Conservation (phyloP, 352 stramenopile species). For the Phytophthora pini region DNA sequence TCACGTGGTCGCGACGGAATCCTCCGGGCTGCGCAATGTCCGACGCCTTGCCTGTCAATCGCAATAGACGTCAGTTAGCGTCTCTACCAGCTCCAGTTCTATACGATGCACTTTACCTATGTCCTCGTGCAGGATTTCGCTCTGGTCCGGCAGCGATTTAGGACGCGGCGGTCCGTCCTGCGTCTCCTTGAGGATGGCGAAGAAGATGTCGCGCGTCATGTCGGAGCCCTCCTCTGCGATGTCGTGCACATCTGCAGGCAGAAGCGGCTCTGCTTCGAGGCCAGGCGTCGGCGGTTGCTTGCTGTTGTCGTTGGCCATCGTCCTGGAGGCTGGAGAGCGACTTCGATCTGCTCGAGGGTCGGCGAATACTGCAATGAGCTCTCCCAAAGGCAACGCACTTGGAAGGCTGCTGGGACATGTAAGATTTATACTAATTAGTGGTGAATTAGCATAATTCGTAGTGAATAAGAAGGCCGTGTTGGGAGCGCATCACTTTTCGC, state of each 20-base stretch:
- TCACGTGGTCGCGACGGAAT: slow-evolving; percentile 65
- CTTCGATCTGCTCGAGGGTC: slow-evolving; percentile 13
- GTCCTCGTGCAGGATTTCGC: slow-evolving; percentile 64
- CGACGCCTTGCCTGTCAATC: slow-evolving; percentile 49
- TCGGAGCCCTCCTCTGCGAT: slow-evolving; percentile 66
- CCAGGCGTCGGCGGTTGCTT: slow-evolving; percentile 10
- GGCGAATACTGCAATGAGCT: slow-evolving; percentile 22
- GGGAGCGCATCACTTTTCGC: slow-evolving; percentile 12
- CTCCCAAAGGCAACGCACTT: slow-evolving; percentile 4
- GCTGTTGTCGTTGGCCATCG: slow-evolving; percentile 16
- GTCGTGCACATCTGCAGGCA: slow-evolving; percentile 53
- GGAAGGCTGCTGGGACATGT: neutral
- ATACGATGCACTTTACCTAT: slow-evolving; percentile 32
- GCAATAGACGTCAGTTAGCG: slow-evolving; percentile 2
- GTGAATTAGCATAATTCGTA: neutral
- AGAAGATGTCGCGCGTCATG: slow-evolving; percentile 76
- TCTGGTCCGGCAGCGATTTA: slow-evolving; percentile 60
- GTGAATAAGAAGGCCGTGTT: slow-evolving; percentile 2
- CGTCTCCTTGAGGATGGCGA: slow-evolving; percentile 62
- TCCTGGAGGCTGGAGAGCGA: neutral
- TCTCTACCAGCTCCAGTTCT: neutral
- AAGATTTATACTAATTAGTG: slow-evolving; percentile 4
- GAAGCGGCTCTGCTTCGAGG: slow-evolving; percentile 29
- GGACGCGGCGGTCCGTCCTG: slow-evolving; percentile 46
- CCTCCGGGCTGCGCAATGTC: slow-evolving; percentile 60